Percentiles rank a stretch among this genome's conserved stretches.
phyloP scores from a whole-genome alignment of 2,329 filamentous ascomycete genomes.

The Aspergillus fumigatiaffinis region DNA sequence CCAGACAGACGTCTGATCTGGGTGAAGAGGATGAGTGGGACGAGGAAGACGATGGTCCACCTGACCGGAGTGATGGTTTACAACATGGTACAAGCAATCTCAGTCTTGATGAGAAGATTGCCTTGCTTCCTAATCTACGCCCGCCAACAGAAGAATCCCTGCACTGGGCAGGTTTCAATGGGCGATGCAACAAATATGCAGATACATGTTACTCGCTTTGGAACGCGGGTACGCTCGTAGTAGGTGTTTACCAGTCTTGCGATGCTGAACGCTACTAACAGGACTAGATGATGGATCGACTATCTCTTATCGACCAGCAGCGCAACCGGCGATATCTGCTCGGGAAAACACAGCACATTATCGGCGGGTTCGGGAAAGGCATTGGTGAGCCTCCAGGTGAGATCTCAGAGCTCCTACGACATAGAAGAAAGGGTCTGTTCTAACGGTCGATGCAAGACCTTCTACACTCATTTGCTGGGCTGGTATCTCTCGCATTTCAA shows the following conservation, averaged over 20 bases:
- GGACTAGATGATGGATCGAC: conserved; percentile 55
- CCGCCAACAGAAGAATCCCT: conserved; percentile 28
- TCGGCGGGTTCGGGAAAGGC: conserved; percentile 77
- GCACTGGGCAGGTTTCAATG: conserved; percentile 74
- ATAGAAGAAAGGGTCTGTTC: conserved; percentile 21
- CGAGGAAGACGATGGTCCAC: conserved; percentile 36
- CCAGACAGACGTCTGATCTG: conserved; percentile 61
- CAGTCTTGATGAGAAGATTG: conserved; percentile 22
- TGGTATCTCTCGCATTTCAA: conserved; percentile 73
- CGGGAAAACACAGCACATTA: conserved; percentile 77
- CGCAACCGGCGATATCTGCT: conserved; percentile 75
- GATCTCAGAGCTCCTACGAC: conserved; percentile 8
- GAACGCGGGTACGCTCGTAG: conserved; percentile 64
- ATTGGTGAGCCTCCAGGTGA: conserved; percentile 64
- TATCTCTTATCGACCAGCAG: conserved; percentile 54
- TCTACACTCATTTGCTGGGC: conserved; percentile 83
- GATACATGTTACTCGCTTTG: conserved; percentile 98
- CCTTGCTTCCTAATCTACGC: conserved; percentile 23
- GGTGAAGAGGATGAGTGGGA: conserved; percentile 42
- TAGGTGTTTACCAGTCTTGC: conserved; percentile 22
- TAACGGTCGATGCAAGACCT: conserved; percentile 52
- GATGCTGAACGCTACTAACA: conserved; percentile 12
- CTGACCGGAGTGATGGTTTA: conserved; percentile 7
- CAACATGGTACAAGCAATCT: conserved; percentile 7
- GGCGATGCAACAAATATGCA: conserved; percentile 81